A percentile compares a stretch with the other conserved stretches of the same genome.
phyloP scores from a whole-genome alignment of 2,329 filamentous ascomycete species.

The Aspergillus sp. region DNA sequence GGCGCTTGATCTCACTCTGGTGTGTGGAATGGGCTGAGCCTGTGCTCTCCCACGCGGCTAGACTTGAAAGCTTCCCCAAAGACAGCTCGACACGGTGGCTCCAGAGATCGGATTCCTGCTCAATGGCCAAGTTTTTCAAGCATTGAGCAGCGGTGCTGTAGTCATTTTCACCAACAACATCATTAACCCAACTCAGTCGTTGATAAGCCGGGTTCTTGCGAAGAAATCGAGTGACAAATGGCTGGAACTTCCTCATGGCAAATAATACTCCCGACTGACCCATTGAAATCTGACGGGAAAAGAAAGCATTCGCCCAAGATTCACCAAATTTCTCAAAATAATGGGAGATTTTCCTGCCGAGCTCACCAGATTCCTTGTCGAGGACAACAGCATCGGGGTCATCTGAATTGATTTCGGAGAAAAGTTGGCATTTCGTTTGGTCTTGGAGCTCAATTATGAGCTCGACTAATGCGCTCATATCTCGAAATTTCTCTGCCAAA shows the following conservation, averaged over 20 bases:
- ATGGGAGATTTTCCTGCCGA: slow-evolving; percentile 33
- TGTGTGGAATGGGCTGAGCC: slow-evolving; percentile 25
- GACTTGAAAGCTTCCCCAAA: slow-evolving; percentile 70
- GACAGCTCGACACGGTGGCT: slow-evolving; percentile 90
- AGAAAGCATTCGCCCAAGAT: slow-evolving; percentile 61
- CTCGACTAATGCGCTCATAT: slow-evolving; percentile 57
- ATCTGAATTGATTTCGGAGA: slow-evolving; percentile 9
- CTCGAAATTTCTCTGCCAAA: slow-evolving; percentile 56
- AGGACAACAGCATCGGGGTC: slow-evolving; percentile 5
- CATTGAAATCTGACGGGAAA: slow-evolving; percentile 66
- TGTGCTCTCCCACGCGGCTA: slow-evolving; percentile 53
- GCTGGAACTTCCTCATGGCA: slow-evolving; percentile 60
- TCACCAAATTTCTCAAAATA: slow-evolving; percentile 48
- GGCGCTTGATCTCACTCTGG: slow-evolving; percentile 43
- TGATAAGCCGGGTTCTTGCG: slow-evolving; percentile 63
- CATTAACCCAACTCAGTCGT: slow-evolving; percentile 91
- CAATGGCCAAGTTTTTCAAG: slow-evolving; percentile 62
- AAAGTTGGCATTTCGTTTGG: slow-evolving; percentile 24
- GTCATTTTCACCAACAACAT: slow-evolving; percentile 69
- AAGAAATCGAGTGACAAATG: slow-evolving; percentile 71
- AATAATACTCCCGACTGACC: slow-evolving; percentile 63
- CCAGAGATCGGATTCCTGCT: slow-evolving; percentile 75
- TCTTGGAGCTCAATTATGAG: slow-evolving; percentile 37
- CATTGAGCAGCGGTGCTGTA: slow-evolving; percentile 66
- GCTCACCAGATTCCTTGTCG: slow-evolving; percentile 24